Evolutionary conservation across 257 asterid species (phyloP), one percentile per base, ranked within the genome.

Genomic region (Marsdenia floribunda): DNA sequence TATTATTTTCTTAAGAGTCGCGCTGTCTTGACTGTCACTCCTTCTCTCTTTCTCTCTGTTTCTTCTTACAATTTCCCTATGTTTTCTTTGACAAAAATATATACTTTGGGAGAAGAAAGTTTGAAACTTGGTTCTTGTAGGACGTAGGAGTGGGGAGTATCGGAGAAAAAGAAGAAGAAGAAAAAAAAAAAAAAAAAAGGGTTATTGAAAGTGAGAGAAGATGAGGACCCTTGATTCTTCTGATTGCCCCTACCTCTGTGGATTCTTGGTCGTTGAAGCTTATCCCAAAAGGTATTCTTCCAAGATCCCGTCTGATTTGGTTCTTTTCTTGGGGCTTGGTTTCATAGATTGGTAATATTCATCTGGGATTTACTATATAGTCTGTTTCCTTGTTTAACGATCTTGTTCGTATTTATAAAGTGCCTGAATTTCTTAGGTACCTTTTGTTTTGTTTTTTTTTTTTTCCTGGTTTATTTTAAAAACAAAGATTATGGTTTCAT

Each of bases 241-340:
- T 38, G 85, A 76, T 75, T 80, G 85, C 74, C 87, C 86, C 15
- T 60, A 81, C 81, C 63, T 81, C 8, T 83, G 88, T 83, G 97
- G 97, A 81, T 87, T 88, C 79, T 83, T 91, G 87, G 93, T 91
- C 74, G 89, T 91, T 74, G 91, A 90, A 82, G 96, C 98, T 90
- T 91, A 93, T 90, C 92, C 98, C 52, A 93, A 93, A 86, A 88
- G 98, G 96, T 91, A 90, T 78, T 88, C 98, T 81, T 90, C 96
- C 82, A 93, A 93, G 91, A 88, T 91, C 93, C 96, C 96, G 37
- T 91, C 97, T 75, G 91, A 93, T 90, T 90, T 91, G 90, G 96
- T 90, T 53, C 97, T 93, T 80, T 93, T 91, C 87, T 81, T 93
- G 83, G 98, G 97, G 73, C 96, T 93, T 77, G 98, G 98, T 55